Base-by-base conservation (phyloP, 305 asterid species). In the Rubia tinctorum region DNA sequence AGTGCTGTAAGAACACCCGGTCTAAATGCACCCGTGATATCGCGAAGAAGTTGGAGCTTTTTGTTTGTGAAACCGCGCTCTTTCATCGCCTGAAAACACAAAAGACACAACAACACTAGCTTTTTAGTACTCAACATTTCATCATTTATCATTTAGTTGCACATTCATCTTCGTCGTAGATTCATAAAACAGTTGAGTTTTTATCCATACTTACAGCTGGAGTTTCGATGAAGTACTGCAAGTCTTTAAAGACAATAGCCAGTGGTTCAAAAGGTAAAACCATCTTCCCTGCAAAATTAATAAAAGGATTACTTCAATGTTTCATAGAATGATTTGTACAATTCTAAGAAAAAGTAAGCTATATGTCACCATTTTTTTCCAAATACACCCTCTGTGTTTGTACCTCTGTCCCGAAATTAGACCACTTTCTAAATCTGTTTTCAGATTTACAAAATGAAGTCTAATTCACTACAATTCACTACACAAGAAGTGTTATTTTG, bases 201-300 rank as follows among this genome's bases (percentile, higher is more conserved):
- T 22, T n/a, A n/a, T 27, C 20, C 47, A 66, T 43, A 66, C 71
- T 80, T 80, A 77, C 86, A 80, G 7, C 7, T n/a, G 86, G 84
- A 27, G 73, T 75, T 44, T 80, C 82, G n/a, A 80, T 58, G 59
- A 71, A 72, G 62, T 82, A 82, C 34, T 80, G 84, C 66, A 82
- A 60, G 49, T 80, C 76, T 56, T 75, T 70, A 49, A 82, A 82
- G 51, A 71, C 80, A 7, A 82, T 37, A 63, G 68, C 53, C 40
- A 82, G 64, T 13, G 86, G 86, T 53, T 82, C 82, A 59, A 80
- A 80, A 20, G 86, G 86, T 65, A 80, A 65, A 60, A 72, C 78
- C 73, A 82, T 49, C 62, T 72, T 75, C 10, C 69, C 84, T 82
- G 80, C 72, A 69, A 75, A 55, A 68, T 18, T 17, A 74, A 22